Base-by-base conservation (phyloP, 2,329 filamentous ascomycete genomes). In the Fusarium sp. region DNA sequence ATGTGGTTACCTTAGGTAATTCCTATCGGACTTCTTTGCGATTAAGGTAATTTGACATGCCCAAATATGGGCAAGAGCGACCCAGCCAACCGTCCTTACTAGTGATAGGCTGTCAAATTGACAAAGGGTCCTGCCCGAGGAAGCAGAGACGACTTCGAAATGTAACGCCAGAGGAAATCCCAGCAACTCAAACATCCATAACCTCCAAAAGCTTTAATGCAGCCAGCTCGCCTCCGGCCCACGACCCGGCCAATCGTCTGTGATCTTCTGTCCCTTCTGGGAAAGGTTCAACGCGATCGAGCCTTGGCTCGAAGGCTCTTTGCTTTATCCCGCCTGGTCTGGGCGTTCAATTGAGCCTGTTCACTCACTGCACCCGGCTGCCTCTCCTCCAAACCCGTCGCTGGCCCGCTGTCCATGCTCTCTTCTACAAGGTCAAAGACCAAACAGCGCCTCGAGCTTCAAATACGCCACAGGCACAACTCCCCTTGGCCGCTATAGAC, bases 281-380 rank as follows among this genome's bases (percentile, higher is more conserved):
- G 66, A 57, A 62, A 65, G 53, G 65, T 51, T 49, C 54, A 55
- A 43, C 48, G 41, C 46, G 50, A 67, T 64, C 63, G 49, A 41
- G 49, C 54, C 57, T 25, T 25, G 23, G 23, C 23, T 25, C 23
- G 4, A 63, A 57, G 63, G 43, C 63, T 63, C 47, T n/a, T 67
- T 67, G 54, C 67, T 70, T 70, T 66, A 53, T 69, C 63, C 67
- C 63, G 62, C 41, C 51, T 67, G 63, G 67, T 49, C 57, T 67
- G 44, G 60, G 63, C 66, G 61, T 65, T 61, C 45, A 53, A 62
- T 49, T 68, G 57, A 48, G 67, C 64, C 66, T 63, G 60, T 57
- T 53, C 50, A 27, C 50, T 57, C 37, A 37, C 52, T 69, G 49
- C 41, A 63, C 66, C 54, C 47, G 39, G 52, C 55, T 54, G 39